phyloP scores from a whole-genome alignment of 1,139 yeast genomes.

The Saccharomyces hybrid region DNA sequence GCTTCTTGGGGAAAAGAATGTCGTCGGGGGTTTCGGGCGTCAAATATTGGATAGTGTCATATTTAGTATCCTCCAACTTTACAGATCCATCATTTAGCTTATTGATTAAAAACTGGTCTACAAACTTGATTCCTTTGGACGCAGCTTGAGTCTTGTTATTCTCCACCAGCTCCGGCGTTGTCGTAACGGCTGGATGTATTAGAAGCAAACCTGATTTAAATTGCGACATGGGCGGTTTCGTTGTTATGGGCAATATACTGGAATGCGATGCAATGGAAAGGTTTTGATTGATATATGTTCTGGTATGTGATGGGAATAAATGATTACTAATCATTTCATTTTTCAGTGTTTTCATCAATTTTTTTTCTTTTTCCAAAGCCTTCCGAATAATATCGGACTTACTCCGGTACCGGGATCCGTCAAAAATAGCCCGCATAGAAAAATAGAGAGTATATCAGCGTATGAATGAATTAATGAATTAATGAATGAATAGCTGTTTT shows the following conservation, averaged over 20 bases:
- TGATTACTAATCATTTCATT: not conserved
- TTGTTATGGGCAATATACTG: not conserved
- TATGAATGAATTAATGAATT: not conserved
- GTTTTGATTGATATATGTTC: not conserved
- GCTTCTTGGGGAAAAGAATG: constrained; percentile 25
- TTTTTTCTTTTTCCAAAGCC: constrained; percentile 4
- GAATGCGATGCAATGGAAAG: not conserved
- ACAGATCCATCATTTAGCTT: constrained; percentile 57
- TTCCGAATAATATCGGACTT: constrained; percentile 4
- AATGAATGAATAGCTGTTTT: not conserved
- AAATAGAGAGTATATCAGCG: not conserved
- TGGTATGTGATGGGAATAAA: not conserved
- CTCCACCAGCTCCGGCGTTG: constrained; percentile 46
- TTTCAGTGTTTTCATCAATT: not conserved
- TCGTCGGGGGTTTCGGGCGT: constrained; percentile 44
- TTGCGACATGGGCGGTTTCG: constrained; percentile 8
- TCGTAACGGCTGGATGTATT: constrained; percentile 67
- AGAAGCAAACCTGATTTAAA: constrained; percentile 41
- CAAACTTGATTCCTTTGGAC: constrained; percentile 16
- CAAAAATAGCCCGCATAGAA: not conserved
- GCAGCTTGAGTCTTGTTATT: constrained; percentile 33
- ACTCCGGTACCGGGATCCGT: not conserved
- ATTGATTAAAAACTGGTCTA: constrained; percentile 46
- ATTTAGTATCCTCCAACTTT: constrained; percentile 39
- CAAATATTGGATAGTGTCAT: constrained; percentile 46